A percentile compares a stretch with the other conserved stretches of the same genome.
Conservation (phyloP, 1,284 basidiomycete genomes). For the Ustilago trichophora region DNA sequence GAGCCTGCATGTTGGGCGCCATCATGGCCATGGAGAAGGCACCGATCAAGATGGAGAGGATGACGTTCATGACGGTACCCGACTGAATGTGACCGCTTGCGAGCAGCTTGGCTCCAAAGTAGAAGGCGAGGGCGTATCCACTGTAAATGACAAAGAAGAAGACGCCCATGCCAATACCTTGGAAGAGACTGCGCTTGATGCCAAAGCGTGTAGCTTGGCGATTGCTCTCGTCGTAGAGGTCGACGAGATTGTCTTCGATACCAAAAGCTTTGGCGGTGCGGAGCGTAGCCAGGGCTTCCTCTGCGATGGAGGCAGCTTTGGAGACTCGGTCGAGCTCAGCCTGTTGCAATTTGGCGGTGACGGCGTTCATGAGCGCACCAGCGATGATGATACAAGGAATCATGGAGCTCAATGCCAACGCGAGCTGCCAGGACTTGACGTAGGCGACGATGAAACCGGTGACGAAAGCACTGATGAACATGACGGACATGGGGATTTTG, state of each 20-base stretch:
- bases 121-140: conserved; percentile 64
- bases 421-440: conserved; percentile 76
- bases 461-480: conserved; percentile 62
- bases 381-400: conserved; percentile 85
- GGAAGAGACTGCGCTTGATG: conserved; percentile 74
- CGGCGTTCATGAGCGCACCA: conserved; percentile 81
- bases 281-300: conserved; percentile 90
- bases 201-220: conserved; percentile 73
- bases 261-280: conserved; percentile 93
- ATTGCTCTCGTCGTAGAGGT: conserved; percentile 78
- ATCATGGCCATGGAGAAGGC: conserved; percentile 68
- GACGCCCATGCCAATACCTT: conserved; percentile 75
- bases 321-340: conserved; percentile 80
- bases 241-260: conserved; percentile 75
- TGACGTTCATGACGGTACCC: conserved; percentile 64
- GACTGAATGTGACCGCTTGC: conserved; percentile 57
- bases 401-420: conserved; percentile 85
- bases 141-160: conserved; percentile 68
- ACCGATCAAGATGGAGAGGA: conserved; percentile 62
- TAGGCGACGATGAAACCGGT: conserved; percentile 67
- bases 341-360: conserved; percentile 77
- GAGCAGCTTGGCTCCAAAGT: conserved; percentile 62
- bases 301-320: conserved; percentile 84
- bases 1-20: conserved; percentile 71
- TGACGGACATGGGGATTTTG: conserved; percentile 63